phyloP scores from a whole-genome alignment of 306 rosid genomes.

The Cicer bijugum region DNA sequence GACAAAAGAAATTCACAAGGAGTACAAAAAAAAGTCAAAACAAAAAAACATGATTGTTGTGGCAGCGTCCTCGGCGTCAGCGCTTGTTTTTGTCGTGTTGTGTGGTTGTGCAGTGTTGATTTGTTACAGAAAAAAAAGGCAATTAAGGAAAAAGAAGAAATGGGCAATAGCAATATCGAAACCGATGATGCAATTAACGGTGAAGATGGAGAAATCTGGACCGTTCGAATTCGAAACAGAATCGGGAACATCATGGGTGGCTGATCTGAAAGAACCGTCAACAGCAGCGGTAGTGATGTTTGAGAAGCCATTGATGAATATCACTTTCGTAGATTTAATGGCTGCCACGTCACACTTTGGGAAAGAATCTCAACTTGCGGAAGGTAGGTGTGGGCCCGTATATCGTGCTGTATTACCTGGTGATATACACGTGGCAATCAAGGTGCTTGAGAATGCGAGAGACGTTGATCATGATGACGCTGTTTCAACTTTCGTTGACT shows the following conservation, averaged over 20 bases:
- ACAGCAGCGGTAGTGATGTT: constrained; percentile 87
- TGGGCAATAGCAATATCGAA: constrained; percentile 97
- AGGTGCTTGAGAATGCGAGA: constrained; percentile 78
- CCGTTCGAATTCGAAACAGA: constrained; percentile 90
- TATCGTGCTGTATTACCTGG: constrained; percentile 85
- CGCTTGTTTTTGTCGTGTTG: constrained; percentile 39
- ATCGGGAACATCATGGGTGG: constrained; percentile 91
- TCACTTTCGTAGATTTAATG: constrained; percentile 80
- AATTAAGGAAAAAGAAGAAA: constrained; percentile 56
- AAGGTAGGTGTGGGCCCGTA: constrained; percentile 94
- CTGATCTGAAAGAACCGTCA: constrained; percentile 81
- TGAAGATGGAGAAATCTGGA: constrained; percentile 81
- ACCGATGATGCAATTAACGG: constrained; percentile 59
- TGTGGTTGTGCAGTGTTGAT: constrained; percentile 34
- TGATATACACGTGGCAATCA: constrained; percentile 93
- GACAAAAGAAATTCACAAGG: constrained; percentile 29
- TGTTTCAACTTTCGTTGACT: constrained; percentile 62
- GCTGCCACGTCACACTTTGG: constrained; percentile 98
- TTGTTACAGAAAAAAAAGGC: constrained; percentile 55
- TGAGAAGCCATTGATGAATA: constrained; percentile 89
- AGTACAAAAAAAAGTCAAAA: constrained; percentile 40
- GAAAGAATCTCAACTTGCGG: constrained; percentile 83
- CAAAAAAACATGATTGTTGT: constrained; percentile 39
- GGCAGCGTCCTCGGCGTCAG: constrained; percentile 47
- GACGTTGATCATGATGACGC: constrained; percentile 61